phyloP scores from a whole-genome alignment of 2,329 filamentous ascomycete species.

The Monosporascus sp. region DNA sequence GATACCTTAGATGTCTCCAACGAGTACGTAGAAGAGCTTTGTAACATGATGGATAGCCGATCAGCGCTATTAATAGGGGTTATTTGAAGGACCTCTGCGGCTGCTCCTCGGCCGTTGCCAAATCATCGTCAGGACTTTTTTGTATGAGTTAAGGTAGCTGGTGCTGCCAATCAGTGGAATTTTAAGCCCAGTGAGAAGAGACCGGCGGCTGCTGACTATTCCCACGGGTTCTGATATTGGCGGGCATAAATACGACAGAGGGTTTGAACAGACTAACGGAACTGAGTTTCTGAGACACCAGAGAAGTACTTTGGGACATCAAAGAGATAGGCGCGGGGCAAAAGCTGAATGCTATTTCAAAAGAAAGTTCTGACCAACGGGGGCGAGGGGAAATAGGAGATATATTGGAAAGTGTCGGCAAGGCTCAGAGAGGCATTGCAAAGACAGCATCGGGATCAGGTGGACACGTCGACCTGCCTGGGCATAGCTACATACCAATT shows the following conservation, averaged over 20 bases:
- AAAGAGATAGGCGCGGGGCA: too few relatives aligned
- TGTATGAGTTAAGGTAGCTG: neutral
- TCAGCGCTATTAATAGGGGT: neutral
- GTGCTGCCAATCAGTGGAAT: neutral
- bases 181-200: neutral
- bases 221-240: neutral
- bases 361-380: too few relatives aligned
- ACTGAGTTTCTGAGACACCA: neutral
- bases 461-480: too few relatives aligned
- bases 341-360: too few relatives aligned
- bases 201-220: neutral
- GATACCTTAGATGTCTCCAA: too few relatives aligned
- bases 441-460: too few relatives aligned
- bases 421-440: too few relatives aligned
- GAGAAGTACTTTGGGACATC: neutral
- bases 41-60: neutral
- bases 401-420: too few relatives aligned
- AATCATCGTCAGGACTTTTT: neutral
- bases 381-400: too few relatives aligned
- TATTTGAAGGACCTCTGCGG: neutral
- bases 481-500: too few relatives aligned
- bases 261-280: neutral
- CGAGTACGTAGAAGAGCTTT: too few relatives aligned
- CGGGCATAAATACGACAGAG: neutral
- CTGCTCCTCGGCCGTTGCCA: neutral